A percentile compares a stretch with the other conserved stretches of the same genome.
Evolutionary conservation across 2,329 filamentous ascomycete genomes (phyloP).

Genomic region (Escovopsis sp.): DNA sequence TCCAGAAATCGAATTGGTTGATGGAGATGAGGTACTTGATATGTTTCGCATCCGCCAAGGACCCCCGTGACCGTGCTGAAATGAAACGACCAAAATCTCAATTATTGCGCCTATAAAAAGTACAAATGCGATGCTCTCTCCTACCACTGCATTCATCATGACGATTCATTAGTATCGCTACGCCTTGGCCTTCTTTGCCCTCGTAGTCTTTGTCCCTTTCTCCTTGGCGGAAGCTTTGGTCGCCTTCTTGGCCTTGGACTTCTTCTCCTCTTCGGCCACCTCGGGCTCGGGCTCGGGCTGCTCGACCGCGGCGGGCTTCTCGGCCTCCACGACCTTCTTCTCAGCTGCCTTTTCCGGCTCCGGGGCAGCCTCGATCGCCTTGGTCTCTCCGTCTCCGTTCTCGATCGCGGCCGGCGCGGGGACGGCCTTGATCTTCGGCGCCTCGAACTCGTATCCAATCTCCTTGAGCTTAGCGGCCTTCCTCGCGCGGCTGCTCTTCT

Average conservation of each 20-base stretch:
- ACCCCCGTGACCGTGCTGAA: too few relatives aligned
- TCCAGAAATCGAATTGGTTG: background rate
- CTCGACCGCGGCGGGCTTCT: slow-evolving; percentile 11
- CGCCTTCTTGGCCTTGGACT: slow-evolving; percentile 7
- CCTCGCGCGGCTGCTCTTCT: slow-evolving; percentile 52
- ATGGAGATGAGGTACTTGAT: background rate
- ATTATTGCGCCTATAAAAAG: slow-evolving; percentile 5
- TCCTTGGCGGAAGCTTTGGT: slow-evolving; percentile 5
- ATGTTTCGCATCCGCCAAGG: too few relatives aligned
- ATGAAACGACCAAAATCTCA: slow-evolving; percentile 1
- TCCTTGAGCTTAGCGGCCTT: slow-evolving; percentile 64
- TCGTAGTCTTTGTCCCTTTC: slow-evolving; percentile 9
- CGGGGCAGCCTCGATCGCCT: slow-evolving; percentile 23
- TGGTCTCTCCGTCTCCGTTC: slow-evolving; percentile 17
- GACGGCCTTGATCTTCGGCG: slow-evolving; percentile 51
- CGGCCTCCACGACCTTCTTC: slow-evolving; percentile 11
- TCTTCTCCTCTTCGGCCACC: slow-evolving; percentile 16
- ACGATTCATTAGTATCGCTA: slow-evolving; percentile 6
- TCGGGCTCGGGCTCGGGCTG: slow-evolving; percentile 8
- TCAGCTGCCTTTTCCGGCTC: slow-evolving; percentile 10
- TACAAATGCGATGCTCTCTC: background rate
- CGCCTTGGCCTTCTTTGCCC: slow-evolving; percentile 25
- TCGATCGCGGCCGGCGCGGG: slow-evolving; percentile 27
- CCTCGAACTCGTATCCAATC: slow-evolving; percentile 71
- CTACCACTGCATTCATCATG: background rate